A percentile compares a stretch with the other conserved stretches of the same genome.
These are phyloP conservation scores for Tetraselmis striata DNA, from an alignment of 139 green algal genomes.

Conservation along the genomic window DNA sequence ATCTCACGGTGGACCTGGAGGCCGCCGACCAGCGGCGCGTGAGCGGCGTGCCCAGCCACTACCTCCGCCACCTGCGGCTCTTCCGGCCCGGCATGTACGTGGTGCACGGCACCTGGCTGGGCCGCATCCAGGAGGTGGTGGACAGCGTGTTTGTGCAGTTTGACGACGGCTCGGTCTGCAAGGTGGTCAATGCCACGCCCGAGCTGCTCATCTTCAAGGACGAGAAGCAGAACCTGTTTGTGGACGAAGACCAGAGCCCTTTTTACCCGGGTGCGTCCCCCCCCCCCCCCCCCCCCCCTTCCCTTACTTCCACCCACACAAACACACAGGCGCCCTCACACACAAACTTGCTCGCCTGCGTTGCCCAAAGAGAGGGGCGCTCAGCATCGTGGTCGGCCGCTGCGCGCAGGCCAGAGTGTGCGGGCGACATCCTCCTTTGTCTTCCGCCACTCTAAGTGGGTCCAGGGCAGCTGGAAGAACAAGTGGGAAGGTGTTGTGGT, in stretches of 20 bases:
- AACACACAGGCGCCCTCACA: too few relatives aligned
- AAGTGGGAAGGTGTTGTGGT: constrained; percentile 17
- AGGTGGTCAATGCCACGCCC: constrained; percentile 1
- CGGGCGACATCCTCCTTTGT: constrained; percentile 3
- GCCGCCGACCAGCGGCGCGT: neutral
- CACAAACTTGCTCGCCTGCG: too few relatives aligned
- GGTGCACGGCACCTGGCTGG: constrained; percentile 27
- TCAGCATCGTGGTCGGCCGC: too few relatives aligned
- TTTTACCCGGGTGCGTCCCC: constrained; percentile 29
- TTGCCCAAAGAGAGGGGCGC: too few relatives aligned
- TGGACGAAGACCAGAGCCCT: constrained; percentile 16
- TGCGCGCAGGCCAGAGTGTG: constrained; percentile 21
- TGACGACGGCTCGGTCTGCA: constrained; percentile 23
- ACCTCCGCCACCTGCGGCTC: constrained; percentile 7
- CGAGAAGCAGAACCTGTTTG: neutral
- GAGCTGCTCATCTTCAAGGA: constrained; percentile 7
- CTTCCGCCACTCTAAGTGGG: constrained; percentile 22
- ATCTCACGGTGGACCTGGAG: constrained; percentile 22
- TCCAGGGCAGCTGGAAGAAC: constrained; percentile 19
- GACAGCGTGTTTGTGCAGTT: constrained; percentile 24
- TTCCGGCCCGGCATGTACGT: constrained; percentile 24
- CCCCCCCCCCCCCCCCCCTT: too few relatives aligned
- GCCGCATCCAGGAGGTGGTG: constrained; percentile 17
- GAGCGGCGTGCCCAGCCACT: constrained; percentile 5
- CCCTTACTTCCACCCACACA: too few relatives aligned